A percentile compares a stretch with the other conserved stretches of the same genome.
These are phyloP conservation scores for Tuber melanosporum DNA, from an alignment of 495 filamentous ascomycete species.

Conservation along the genomic window DNA sequence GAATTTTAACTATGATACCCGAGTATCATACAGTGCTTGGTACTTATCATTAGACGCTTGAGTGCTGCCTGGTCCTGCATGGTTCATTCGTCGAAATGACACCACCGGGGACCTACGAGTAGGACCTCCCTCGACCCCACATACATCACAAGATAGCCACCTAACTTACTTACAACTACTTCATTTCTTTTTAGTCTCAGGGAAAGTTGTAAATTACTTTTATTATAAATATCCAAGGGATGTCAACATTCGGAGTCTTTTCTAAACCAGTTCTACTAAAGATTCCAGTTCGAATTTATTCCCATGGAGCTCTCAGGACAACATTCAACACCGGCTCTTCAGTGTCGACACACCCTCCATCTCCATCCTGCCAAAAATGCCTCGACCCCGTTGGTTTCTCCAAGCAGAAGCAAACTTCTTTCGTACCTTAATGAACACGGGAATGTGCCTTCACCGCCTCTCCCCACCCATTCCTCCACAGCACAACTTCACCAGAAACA, in stretches of 20 bases:
- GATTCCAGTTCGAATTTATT: background rate
- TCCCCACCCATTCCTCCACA: conserved; percentile 60
- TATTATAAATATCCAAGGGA: background rate
- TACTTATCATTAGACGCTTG: too few species aligned
- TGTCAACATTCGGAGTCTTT: background rate
- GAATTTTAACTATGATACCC: background rate
- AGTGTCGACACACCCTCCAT: background rate
- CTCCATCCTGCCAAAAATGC: conserved; percentile 36
- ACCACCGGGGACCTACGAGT: background rate
- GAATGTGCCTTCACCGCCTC: conserved; percentile 69
- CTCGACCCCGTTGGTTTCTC: conserved; percentile 60
- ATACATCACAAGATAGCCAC: background rate
- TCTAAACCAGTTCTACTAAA: background rate
- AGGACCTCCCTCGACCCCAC: background rate
- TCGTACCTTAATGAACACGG: conserved; percentile 70
- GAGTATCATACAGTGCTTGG: too few species aligned
- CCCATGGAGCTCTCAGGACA: background rate
- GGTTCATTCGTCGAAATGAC: background rate
- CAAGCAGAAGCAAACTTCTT: conserved; percentile 65
- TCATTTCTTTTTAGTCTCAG: background rate
- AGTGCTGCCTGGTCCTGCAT: background rate
- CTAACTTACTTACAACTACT: background rate
- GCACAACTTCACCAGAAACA: conserved; percentile 59
- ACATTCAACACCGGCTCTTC: background rate
- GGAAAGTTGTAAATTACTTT: background rate